Base-by-base conservation (phyloP, 1,284 basidiomycete genomes). In the Marasmius oreades region DNA sequence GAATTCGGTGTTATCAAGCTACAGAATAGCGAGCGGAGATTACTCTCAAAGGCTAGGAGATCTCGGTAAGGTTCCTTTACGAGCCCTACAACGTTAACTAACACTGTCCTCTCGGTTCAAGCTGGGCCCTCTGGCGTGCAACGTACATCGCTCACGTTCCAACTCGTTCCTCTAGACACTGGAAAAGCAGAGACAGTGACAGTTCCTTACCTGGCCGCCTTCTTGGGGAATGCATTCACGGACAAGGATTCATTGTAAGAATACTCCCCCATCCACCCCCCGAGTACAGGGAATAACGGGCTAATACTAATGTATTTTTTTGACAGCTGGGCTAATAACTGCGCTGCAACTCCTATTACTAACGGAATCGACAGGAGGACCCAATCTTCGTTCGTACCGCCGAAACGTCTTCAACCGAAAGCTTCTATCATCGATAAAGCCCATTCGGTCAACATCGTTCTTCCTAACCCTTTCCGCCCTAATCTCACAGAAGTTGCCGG, bases 311-410 rank as follows among this genome's bases (percentile, higher is more conserved):
- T n/a, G 23, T 42, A 18, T 16, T 14, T 24, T 22, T 34, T 10
- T n/a, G n/a, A n/a, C 57, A 85, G 83, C 74, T 88, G 85, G 84
- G 70, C 65, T 2, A 72, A 71, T 53, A 86, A 87, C 63, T 88
- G 85, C 64, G 81, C 73, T 11, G 82, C 81, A 0, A 82, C 73
- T 42, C 64, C 68, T 10, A 60, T 48, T 18, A 86, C 84, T 7
- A 86, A 86, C 63, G 84, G 84, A 11, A 69, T 80, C 26, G 81
- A 86, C 62, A 61, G 75, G 61, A 77, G 76, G 61, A 54, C 57
- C 61, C 61, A 16, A 42, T 51, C 52, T 22, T 58, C 59, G 8
- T 31, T 31, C 53, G 55, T 58, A 56, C 55, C 47, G 18, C 42
- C 42, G 55, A 52, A 51, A 47, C 52, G 24, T 46, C 51, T 55